Conservation (phyloP, 2,329 filamentous ascomycete species). For the Colletotrichum sp. region DNA sequence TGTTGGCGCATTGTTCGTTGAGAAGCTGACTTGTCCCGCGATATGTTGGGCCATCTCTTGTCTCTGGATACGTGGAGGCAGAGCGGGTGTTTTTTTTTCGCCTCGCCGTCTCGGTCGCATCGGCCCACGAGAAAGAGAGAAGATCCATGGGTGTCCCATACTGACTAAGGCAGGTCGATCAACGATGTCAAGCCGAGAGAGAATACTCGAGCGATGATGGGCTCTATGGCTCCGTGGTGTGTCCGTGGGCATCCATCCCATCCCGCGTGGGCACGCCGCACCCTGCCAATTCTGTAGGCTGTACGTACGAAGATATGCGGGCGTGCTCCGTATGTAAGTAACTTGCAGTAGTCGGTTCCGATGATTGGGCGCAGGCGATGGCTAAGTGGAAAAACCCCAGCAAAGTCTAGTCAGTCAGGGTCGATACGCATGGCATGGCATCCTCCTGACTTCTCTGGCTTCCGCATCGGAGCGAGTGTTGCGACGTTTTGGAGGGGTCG, state of each 20-base stretch:
- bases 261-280: background rate
- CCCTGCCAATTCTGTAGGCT: slow-evolving; percentile 8
- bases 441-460: background rate
- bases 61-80: background rate
- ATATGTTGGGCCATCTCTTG: background rate
- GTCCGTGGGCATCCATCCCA: background rate
- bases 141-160: background rate
- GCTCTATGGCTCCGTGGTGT: background rate
- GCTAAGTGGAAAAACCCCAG: background rate
- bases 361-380: background rate
- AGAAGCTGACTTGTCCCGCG: background rate
- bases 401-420: slow-evolving; percentile 2
- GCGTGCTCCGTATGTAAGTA: slow-evolving; percentile 14
- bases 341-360: slow-evolving; percentile 8
- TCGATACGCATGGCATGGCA: background rate
- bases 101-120: background rate
- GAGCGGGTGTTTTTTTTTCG: background rate
- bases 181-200: background rate
- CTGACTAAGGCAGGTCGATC: background rate
- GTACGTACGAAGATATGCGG: slow-evolving; percentile 13
- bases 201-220: background rate
- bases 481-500: background rate
- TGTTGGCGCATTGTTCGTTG: slow-evolving; percentile 6
- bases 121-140: background rate
- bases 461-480: background rate